Evolutionary conservation across 2,329 filamentous ascomycete species (phyloP).

Genomic region (Claviceps sp.): DNA sequence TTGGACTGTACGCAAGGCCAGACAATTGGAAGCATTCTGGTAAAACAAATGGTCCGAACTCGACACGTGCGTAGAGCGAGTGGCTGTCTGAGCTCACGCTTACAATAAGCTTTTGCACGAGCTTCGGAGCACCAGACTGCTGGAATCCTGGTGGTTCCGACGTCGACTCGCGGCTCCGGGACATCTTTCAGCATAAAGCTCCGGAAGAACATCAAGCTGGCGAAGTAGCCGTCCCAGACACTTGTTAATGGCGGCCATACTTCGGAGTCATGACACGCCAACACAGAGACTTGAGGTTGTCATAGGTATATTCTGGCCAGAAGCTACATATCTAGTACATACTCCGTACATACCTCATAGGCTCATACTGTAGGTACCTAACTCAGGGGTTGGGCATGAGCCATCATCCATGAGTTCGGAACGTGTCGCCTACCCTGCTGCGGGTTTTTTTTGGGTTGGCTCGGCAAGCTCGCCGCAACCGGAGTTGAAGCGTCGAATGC

Average conservation of each 20-base stretch:
- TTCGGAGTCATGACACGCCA: not conserved
- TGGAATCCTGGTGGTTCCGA: slow-evolving; percentile 5
- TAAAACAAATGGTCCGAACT: not conserved
- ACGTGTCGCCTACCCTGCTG: not conserved
- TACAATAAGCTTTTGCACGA: not conserved
- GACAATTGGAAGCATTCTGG: not conserved
- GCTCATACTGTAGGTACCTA: too few species aligned
- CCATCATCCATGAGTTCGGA: not conserved
- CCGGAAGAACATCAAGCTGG: slow-evolving; percentile 2
- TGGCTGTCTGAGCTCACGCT: not conserved
- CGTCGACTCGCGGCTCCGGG: slow-evolving; percentile 2
- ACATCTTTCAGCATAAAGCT: slow-evolving; percentile 7
- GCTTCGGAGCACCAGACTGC: slow-evolving; percentile 1
- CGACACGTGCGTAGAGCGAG: not conserved
- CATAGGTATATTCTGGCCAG: not conserved
- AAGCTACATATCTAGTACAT: not conserved
- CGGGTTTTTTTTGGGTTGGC: not conserved
- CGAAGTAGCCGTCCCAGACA: not conserved
- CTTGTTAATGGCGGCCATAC: not conserved
- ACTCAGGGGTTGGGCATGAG: too few species aligned
- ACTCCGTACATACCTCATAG: too few species aligned
- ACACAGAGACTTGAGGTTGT: not conserved
- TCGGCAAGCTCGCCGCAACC: slow-evolving; percentile 1
- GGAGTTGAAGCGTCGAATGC: slow-evolving; percentile 5
- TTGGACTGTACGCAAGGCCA: not conserved